Conservation (phyloP, 805 yeast genomes). For the Kodamaea restingae region DNA sequence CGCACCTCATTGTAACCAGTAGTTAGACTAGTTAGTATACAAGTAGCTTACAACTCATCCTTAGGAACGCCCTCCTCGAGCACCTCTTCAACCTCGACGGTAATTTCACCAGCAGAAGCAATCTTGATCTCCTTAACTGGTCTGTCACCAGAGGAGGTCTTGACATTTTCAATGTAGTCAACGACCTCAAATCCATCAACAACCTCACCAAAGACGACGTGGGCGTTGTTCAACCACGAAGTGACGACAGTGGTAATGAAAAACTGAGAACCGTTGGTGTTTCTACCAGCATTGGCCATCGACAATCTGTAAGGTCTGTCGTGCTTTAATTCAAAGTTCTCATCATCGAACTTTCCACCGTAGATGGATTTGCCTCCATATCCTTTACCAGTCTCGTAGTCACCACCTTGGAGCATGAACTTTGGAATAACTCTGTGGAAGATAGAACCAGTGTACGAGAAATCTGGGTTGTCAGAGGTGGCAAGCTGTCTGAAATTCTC, state of each 20-base stretch:
- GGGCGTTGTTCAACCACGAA: conserved; percentile 88
- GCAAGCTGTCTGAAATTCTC: conserved; percentile 83
- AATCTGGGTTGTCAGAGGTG: conserved; percentile 53
- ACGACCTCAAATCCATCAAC: conserved; percentile 84
- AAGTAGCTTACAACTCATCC: conserved; percentile 8
- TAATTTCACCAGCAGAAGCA: conserved; percentile 67
- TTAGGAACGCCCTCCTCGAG: conserved; percentile 10
- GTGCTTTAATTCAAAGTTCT: conserved; percentile 67
- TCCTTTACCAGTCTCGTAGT: conserved; percentile 67
- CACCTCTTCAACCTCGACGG: conserved; percentile 25
- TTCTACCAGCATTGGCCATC: conserved; percentile 76
- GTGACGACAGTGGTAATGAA: conserved; percentile 91
- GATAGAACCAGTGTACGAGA: conserved; percentile 58
- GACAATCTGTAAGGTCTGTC: conserved; percentile 65
- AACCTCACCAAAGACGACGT: conserved; percentile 96
- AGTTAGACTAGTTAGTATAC: too few species aligned
- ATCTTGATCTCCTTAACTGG: conserved; percentile 68
- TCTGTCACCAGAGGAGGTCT: conserved; percentile 65
- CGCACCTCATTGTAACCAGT: too few species aligned
- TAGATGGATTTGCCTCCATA: conserved; percentile 80
- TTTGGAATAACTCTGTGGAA: conserved; percentile 73
- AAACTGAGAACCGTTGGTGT: conserved; percentile 90
- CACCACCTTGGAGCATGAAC: conserved; percentile 89
- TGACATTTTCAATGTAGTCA: conserved; percentile 64
- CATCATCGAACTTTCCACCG: conserved; percentile 73